Evolutionary conservation across 352 stramenopile species (phyloP), one percentile per base, ranked within the genome.

Genomic region (Globisporangium acanthophoron): DNA sequence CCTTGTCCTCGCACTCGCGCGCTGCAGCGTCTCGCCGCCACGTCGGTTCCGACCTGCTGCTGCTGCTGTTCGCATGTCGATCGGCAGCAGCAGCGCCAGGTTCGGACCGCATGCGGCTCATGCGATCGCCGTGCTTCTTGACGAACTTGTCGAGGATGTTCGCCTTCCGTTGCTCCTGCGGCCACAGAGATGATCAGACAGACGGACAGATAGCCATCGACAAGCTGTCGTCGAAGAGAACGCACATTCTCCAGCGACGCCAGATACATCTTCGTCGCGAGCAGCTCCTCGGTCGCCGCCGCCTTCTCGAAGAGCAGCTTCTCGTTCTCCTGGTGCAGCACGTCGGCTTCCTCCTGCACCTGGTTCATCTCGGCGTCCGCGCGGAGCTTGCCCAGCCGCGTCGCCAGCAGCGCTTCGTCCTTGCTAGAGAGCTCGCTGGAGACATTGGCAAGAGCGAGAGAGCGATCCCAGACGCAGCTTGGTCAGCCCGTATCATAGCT

Each of bases 81-180:
- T 60, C 52, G 5, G 47, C 37, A 5, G 47, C 57, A 46, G 56
- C 54, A 43, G 59, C 54, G 20, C 61, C 64, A 35, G 50, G 41
- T 20, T 63, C 35, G 21, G 60, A 52, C 8, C 66, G 67, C 13
- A 85, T 27, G 43, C 73, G 75, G 35, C 65, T 76, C 76, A 90
- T 87, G 43, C 78, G 76, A 49, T 88, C 74, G 20, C 83, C 83
- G 29, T 93, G 83, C 56, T 93, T 93, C 58, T 83, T 69, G 41
- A 93, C 77, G 61, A 93, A 93, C 29, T 66, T 66, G 51, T 91
- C 79, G 11, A 91, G 70, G n/a, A 93, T 81, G 11, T 79, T 74
- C 16, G 78, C 76, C 55, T 88, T 88, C 61, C 83, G 82, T 54
- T 89, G 78, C 48, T 89, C 81, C 70, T 85, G 31, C 6, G 55